Conservation (phyloP, 2,329 filamentous ascomycete genomes). For the Rutstroemia sydowiana region DNA sequence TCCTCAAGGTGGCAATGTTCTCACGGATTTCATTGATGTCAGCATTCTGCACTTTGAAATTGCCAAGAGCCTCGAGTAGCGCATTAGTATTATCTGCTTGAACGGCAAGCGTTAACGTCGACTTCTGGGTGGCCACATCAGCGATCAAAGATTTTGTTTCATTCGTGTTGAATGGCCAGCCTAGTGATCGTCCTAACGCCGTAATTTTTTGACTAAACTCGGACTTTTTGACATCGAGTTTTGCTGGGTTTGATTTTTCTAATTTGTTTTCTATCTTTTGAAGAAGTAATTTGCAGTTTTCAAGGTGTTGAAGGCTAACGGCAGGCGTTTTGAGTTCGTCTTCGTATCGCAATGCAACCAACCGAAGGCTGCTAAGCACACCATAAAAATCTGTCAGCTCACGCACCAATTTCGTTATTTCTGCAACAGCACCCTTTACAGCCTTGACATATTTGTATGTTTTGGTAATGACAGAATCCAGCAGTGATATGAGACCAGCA, state of each 20-base stretch:
- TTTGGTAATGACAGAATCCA: background rate
- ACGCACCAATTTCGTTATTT: slow-evolving; percentile 5
- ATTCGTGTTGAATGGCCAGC: slow-evolving; percentile 2
- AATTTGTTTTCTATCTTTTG: too few relatives aligned
- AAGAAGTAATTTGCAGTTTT: too few relatives aligned
- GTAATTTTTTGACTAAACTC: background rate
- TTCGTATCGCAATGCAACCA: too few relatives aligned
- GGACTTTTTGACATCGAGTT: too few relatives aligned
- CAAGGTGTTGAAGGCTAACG: too few relatives aligned
- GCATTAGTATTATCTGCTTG: background rate
- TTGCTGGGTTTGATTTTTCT: too few relatives aligned
- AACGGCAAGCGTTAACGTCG: background rate
- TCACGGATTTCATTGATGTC: too few relatives aligned
- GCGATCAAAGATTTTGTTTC: background rate
- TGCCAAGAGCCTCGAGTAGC: background rate
- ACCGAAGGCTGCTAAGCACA: too few relatives aligned
- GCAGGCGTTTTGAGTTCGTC: too few relatives aligned
- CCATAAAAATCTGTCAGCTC: background rate
- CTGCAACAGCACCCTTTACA: background rate
- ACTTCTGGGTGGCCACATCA: background rate
- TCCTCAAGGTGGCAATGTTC: too few relatives aligned
- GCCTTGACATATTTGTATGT: slow-evolving; percentile 8
- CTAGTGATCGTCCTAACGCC: background rate
- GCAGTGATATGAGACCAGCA: slow-evolving; percentile 7
- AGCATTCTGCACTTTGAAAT: background rate